Evolutionary conservation across 371 early-diverging fungal species (phyloP).

Genomic region (Vairimorpha ceranae): DNA sequence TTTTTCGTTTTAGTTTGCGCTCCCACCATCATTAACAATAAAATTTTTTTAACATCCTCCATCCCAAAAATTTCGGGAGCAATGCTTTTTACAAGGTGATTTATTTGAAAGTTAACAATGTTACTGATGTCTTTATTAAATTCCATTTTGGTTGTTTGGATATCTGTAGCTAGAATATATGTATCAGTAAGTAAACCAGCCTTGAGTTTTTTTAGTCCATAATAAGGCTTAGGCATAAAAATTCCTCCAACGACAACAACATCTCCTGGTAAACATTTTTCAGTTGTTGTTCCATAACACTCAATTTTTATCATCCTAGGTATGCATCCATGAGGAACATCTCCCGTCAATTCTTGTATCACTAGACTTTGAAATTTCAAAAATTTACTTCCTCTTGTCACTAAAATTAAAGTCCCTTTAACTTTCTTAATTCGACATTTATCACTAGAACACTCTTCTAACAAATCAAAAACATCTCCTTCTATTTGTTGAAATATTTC

Average conservation of each 20-base stretch:
- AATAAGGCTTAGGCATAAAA: slow-evolving; percentile 83
- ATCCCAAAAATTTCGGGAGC: slow-evolving; percentile 94
- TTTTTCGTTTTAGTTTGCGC: slow-evolving; percentile 84
- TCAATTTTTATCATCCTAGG: slow-evolving; percentile 86
- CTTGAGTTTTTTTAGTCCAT: slow-evolving; percentile 77
- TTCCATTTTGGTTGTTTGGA: slow-evolving; percentile 58
- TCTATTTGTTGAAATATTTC: slow-evolving; percentile 89
- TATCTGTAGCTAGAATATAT: slow-evolving; percentile 76
- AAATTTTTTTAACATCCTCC: slow-evolving; percentile 88
- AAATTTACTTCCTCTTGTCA: slow-evolving; percentile 85
- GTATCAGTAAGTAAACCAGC: slow-evolving; percentile 91
- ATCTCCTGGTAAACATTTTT: slow-evolving; percentile 80
- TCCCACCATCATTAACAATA: slow-evolving; percentile 84
- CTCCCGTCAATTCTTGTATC: slow-evolving; percentile 68
- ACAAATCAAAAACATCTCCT: slow-evolving; percentile 67
- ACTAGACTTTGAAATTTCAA: slow-evolving; percentile 63
- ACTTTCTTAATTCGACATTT: slow-evolving; percentile 74
- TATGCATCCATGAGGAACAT: slow-evolving; percentile 93
- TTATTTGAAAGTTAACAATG: slow-evolving; percentile 27
- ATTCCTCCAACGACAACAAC: slow-evolving; percentile 76
- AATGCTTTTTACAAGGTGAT: slow-evolving; percentile 73
- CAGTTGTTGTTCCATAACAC: slow-evolving; percentile 72
- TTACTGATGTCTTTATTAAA: background rate
- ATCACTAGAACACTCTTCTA: slow-evolving; percentile 77
- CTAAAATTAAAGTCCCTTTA: slow-evolving; percentile 78